Evolutionary conservation across 1,139 yeast genomes (phyloP).

Genomic region (Kodamaea fungicola): DNA sequence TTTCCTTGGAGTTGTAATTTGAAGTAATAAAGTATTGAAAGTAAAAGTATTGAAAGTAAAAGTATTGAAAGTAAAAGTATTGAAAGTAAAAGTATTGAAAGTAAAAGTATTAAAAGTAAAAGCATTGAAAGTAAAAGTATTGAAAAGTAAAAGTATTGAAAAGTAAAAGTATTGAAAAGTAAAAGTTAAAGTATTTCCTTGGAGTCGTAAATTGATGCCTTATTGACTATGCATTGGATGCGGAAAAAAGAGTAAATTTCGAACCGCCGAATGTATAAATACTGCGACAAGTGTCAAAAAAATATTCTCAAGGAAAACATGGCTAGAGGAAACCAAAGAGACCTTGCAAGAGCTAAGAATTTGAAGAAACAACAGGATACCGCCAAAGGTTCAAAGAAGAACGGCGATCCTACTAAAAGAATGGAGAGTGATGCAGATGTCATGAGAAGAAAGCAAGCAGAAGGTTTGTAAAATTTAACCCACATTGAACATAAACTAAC

Average conservation of each 20-base stretch:
- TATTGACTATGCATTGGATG: neutral
- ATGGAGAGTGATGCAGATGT: slow-evolving; percentile 86
- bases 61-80: no score
- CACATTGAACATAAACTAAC: neutral
- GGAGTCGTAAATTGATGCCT: neutral
- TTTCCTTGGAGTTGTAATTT: neutral
- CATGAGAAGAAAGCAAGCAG: slow-evolving; percentile 83
- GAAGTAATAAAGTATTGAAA: no score
- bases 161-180: no score
- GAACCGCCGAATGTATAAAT: neutral
- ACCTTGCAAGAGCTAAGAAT: slow-evolving; percentile 86
- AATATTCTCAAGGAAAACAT: slow-evolving; percentile 31
- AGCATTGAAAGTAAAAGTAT: no score
- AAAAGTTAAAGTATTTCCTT: no score
- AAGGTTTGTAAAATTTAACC: slow-evolving; percentile 48
- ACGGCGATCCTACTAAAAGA: slow-evolving; percentile 81
- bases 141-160: no score
- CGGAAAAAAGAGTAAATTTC: neutral
- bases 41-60: no score
- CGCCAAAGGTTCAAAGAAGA: slow-evolving; percentile 59
- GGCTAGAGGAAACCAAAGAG: slow-evolving; percentile 98
- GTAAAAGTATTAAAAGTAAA: no score
- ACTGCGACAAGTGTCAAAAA: no score
- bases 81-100: no score
- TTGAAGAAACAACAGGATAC: slow-evolving; percentile 70